Evolutionary conservation across 2,329 filamentous ascomycete species (phyloP), one percentile per base, ranked within the genome.

Genomic region (Aspergillus arachidicola): DNA sequence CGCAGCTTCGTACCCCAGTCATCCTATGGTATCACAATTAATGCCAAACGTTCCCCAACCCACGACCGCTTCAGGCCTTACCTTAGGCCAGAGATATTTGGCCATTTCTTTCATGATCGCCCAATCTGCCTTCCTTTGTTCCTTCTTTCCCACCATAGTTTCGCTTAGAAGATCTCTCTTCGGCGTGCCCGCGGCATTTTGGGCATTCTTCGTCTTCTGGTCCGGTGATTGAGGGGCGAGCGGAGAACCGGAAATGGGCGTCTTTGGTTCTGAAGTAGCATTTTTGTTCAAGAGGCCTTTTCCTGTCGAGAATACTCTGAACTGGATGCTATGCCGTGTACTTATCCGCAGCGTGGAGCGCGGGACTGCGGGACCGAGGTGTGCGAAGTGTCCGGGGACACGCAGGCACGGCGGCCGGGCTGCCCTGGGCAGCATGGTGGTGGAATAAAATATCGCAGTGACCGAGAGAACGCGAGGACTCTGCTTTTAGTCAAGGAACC

Each of bases 61-160:
- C 21, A 46, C 12, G 14, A 21, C 46, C 30, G 30, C 30, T 53
- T 23, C 56, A 26, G 53, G 30, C 53, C 71, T 64, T 74, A 83
- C 84, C 80, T 95, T 96, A 26, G 95, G 95, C 95, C 95, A 99
- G 26, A 99, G 83, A 78, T 99, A 99, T 66, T 89, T 89, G 64
- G 91, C 89, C 94, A 99, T 98, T 78, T 99, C 94, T 80, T 91
- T 96, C 84, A 99, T 95, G 69, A 99, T 99, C 55, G 94, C 94
- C 94, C 94, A 97, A 75, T 99, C 95, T 10, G 94, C 94, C 80
- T 94, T 96, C 71, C 95, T 88, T 84, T 99, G 96, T 80, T 97
- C 92, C 71, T 94, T 89, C 23, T 88, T 89, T 57, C 87, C 88
- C 73, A 87, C 75, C 1, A 87, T 89, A 65, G 91, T 85, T 73